phyloP scores from a whole-genome alignment of 2,329 filamentous ascomycete species.

The Calonectria ilicicola region DNA sequence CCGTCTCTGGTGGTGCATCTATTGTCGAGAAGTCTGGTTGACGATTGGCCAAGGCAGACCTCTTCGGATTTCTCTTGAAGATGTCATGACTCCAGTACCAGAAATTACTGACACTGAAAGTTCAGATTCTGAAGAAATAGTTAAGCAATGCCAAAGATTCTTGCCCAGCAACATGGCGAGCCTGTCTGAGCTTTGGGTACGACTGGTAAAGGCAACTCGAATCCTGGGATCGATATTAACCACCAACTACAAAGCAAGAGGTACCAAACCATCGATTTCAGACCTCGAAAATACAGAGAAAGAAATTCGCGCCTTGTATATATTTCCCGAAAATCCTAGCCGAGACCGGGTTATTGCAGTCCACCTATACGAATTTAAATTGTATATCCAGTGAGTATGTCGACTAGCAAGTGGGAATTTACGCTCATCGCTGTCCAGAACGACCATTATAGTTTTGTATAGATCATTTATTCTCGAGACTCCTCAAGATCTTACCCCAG shows the following conservation, averaged over 20 bases:
- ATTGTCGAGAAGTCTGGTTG: constrained; percentile 29
- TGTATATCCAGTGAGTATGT: constrained; percentile 7
- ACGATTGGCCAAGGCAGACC: constrained; percentile 29
- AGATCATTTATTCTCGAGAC: constrained; percentile 4
- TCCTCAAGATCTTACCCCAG: not conserved
- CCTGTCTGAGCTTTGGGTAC: constrained; percentile 1
- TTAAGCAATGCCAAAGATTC: not conserved
- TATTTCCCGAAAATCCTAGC: not conserved
- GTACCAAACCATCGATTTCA: not conserved
- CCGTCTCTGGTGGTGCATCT: constrained; percentile 31
- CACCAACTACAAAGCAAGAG: constrained; percentile 6
- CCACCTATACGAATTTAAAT: constrained; percentile 17
- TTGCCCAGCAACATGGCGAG: not conserved
- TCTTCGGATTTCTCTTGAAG: constrained; percentile 24
- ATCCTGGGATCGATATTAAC: constrained; percentile 3
- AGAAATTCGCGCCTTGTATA: not conserved
- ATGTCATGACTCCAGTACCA: constrained; percentile 9
- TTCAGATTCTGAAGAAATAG: not conserved
- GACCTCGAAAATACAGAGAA: constrained; percentile 9
- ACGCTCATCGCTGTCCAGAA: not conserved
- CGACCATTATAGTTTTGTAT: constrained; percentile 15
- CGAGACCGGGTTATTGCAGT: not conserved
- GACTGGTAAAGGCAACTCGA: not conserved
- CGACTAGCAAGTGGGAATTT: no score
- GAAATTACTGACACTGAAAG: not conserved